Evolutionary conservation across 495 filamentous ascomycete species (phyloP).

Genomic region (Penicillium goetzii): DNA sequence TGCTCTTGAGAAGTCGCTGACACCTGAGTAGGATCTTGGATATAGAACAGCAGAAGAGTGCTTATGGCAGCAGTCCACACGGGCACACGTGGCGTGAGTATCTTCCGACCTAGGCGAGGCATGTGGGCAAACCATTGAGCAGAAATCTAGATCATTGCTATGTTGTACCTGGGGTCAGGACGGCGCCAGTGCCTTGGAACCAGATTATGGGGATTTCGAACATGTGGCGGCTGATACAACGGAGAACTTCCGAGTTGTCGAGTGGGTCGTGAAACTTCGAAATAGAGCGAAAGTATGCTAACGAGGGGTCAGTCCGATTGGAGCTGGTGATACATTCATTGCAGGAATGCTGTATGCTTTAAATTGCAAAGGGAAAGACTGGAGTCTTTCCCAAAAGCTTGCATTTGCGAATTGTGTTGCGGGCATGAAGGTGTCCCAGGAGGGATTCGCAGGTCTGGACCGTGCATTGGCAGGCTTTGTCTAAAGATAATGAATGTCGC

Average conservation of each 20-base stretch:
- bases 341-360: slow-evolving; percentile 70
- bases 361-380: slow-evolving; percentile 53
- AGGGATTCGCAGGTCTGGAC: slow-evolving; percentile 64
- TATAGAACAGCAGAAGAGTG: slow-evolving; percentile 56
- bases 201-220: slow-evolving; percentile 37
- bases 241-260: slow-evolving; percentile 53
- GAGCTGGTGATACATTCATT: slow-evolving; percentile 77
- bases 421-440: slow-evolving; percentile 66
- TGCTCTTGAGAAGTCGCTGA: slow-evolving; percentile 8
- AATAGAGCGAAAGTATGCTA: slow-evolving; percentile 12
- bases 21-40: slow-evolving; percentile 42
- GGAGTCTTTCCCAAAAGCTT: slow-evolving; percentile 56
- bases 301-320: slow-evolving; percentile 57
- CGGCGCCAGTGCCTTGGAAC: slow-evolving; percentile 58
- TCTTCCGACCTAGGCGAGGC: neutral
- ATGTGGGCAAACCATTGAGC: neutral
- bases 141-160: slow-evolving; percentile 52
- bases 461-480: slow-evolving; percentile 22
- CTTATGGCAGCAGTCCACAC: slow-evolving; percentile 47
- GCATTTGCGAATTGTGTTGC: slow-evolving; percentile 68
- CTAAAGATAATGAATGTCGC: neutral
- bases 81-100: slow-evolving; percentile 47
- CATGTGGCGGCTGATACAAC: slow-evolving; percentile 51
- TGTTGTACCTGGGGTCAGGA: slow-evolving; percentile 71
- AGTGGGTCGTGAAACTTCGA: slow-evolving; percentile 55